phyloP scores from a whole-genome alignment of 2,329 filamentous ascomycete genomes.

The Emergomyces orientalis region DNA sequence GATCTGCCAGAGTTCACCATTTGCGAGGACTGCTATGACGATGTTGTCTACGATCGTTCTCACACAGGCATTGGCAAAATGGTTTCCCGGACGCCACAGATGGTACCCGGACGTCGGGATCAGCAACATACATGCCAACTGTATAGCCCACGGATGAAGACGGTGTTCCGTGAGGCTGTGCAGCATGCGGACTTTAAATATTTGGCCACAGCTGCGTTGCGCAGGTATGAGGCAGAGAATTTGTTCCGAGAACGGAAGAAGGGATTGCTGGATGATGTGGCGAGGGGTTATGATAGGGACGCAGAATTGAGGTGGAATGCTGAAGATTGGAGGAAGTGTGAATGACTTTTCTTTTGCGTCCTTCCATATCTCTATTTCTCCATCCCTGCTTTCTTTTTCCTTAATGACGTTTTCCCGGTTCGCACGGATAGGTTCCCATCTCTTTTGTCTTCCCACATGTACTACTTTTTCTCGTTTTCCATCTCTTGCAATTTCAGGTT shows the following conservation, averaged over 20 bases:
- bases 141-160: constrained; percentile 70
- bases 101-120: constrained; percentile 42
- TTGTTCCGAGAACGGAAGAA: constrained; percentile 50
- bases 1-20: constrained; percentile 68
- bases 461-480: not conserved
- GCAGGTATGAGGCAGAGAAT: constrained; percentile 48
- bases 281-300: constrained; percentile 45
- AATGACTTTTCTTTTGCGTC: constrained; percentile 27
- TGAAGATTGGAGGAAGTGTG: constrained; percentile 46
- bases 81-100: constrained; percentile 54
- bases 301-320: constrained; percentile 41
- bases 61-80: constrained; percentile 35
- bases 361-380: not conserved
- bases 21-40: constrained; percentile 77
- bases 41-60: constrained; percentile 63
- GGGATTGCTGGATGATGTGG: constrained; percentile 49
- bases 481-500: not conserved
- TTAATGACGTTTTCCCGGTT: not conserved
- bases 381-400: not conserved
- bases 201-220: constrained; percentile 53
- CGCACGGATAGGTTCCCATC: not conserved
- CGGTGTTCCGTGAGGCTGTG: constrained; percentile 59
- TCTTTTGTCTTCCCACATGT: not conserved
- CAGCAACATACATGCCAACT: constrained; percentile 57
- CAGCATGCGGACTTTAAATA: constrained; percentile 57